Conservation (phyloP, 306 rosid genomes). For the Corylus avellana region DNA sequence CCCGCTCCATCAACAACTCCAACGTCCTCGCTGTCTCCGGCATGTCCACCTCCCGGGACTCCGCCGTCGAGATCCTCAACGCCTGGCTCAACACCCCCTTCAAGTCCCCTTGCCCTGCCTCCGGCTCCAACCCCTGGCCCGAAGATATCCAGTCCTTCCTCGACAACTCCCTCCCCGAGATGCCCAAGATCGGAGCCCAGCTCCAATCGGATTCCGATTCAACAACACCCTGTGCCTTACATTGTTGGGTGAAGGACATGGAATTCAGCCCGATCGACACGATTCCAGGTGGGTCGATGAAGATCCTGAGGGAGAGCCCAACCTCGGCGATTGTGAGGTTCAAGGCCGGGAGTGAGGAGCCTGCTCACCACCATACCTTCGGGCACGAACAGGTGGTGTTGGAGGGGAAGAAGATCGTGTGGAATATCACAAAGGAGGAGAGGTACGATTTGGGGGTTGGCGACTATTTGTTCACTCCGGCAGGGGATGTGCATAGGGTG, state of each 20-base stretch:
- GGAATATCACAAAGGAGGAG: conserved; percentile 75
- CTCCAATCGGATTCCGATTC: not conserved
- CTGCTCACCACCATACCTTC: conserved; percentile 85
- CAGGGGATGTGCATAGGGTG: conserved; percentile 79
- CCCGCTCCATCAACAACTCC: conserved; percentile 83
- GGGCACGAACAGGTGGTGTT: conserved; percentile 84
- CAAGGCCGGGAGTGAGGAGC: conserved; percentile 85
- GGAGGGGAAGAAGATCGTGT: conserved; percentile 78
- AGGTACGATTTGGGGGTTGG: conserved; percentile 66
- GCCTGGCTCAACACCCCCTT: conserved; percentile 80
- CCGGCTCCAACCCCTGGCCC: conserved; percentile 67
- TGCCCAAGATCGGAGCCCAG: conserved; percentile 56
- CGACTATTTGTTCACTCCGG: conserved; percentile 74
- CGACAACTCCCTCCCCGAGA: conserved; percentile 56
- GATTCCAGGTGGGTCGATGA: conserved; percentile 86
- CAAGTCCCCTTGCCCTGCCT: conserved; percentile 72
- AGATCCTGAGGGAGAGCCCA: conserved; percentile 73
- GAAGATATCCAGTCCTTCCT: conserved; percentile 53
- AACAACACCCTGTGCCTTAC: conserved; percentile 48
- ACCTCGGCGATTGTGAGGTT: conserved; percentile 82
- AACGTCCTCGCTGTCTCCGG: conserved; percentile 92
- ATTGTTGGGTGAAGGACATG: conserved; percentile 63
- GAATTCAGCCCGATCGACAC: conserved; percentile 65
- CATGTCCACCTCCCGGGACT: conserved; percentile 48
- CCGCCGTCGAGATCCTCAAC: conserved; percentile 60